Conservation (phyloP, 768 basidiomycete species). For the Epithele typhae region DNA sequence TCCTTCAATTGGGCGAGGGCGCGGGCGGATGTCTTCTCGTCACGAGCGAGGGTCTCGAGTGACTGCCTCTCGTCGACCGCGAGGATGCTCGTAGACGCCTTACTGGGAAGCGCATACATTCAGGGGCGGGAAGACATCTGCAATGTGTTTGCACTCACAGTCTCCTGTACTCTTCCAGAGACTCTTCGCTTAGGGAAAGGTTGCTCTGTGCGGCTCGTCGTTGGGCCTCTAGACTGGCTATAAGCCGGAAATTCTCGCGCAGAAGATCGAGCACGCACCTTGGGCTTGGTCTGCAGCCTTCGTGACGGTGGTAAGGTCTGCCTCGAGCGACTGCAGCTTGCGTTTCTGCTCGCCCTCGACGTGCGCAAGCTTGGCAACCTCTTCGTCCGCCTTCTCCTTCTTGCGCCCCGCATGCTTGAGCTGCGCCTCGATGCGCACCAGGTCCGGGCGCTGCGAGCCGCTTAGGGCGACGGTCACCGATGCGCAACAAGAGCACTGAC, state of each 20-base stretch:
- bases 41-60: slow-evolving; percentile 73
- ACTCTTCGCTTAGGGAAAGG: slow-evolving; percentile 75
- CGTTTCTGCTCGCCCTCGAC: slow-evolving; percentile 49
- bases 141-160: slow-evolving; percentile 69
- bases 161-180: slow-evolving; percentile 80
- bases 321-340: slow-evolving; percentile 51
- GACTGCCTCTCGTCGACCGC: slow-evolving; percentile 87
- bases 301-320: slow-evolving; percentile 64
- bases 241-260: not conserved
- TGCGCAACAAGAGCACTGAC: slow-evolving; percentile 34
- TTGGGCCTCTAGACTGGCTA: slow-evolving; percentile 56
- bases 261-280: slow-evolving; percentile 41
- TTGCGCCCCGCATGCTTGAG: slow-evolving; percentile 84
- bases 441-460: slow-evolving; percentile 70
- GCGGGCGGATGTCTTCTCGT: slow-evolving; percentile 72
- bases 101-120: slow-evolving; percentile 47
- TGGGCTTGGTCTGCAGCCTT: slow-evolving; percentile 73
- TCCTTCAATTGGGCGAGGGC: slow-evolving; percentile 63
- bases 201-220: slow-evolving; percentile 69
- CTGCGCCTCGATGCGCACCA: slow-evolving; percentile 81
- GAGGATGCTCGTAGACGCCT: slow-evolving; percentile 70
- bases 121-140: too few species aligned
- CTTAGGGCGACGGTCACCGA: not conserved
- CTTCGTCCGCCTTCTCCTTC: slow-evolving; percentile 60
- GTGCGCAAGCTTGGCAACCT: slow-evolving; percentile 57